Conservation (phyloP, 768 basidiomycete genomes). For the Tulasnella sp. region DNA sequence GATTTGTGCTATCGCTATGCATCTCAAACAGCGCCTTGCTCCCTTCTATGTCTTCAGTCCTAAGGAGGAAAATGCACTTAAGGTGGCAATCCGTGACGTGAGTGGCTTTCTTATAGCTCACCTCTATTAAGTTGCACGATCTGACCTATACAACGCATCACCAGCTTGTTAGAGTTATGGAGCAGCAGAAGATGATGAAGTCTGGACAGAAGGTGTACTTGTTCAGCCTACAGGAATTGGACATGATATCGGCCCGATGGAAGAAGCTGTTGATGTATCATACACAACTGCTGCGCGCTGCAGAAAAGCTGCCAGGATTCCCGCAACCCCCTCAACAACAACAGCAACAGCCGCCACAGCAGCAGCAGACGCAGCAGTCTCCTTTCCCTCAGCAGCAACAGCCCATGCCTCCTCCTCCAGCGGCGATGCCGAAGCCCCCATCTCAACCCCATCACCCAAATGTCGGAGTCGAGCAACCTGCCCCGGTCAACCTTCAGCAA, state of each 20-base stretch:
- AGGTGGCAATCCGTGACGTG: slow-evolving; percentile 1
- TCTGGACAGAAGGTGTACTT: slow-evolving; percentile 7
- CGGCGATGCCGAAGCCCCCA: not conserved
- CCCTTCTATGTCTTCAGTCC: slow-evolving; percentile 1
- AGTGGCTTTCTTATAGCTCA: not conserved
- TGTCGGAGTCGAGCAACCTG: no score
- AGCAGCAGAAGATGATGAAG: not conserved
- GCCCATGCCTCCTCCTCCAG: not conserved
- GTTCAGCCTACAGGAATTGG: slow-evolving; percentile 2
- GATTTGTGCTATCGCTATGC: not conserved
- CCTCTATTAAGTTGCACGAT: not conserved
- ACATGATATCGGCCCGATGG: not conserved
- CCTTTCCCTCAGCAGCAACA: not conserved
- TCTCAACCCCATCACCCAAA: no score
- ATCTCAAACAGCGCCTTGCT: not conserved
- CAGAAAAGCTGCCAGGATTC: not conserved
- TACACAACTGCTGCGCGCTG: not conserved
- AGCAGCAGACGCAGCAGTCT: not conserved
- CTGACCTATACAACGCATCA: no score
- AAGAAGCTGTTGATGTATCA: slow-evolving; percentile 1
- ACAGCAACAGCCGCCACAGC: slow-evolving; percentile 5
- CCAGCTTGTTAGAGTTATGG: slow-evolving; percentile 1
- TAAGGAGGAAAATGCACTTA: slow-evolving; percentile 6
- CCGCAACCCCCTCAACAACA: not conserved
- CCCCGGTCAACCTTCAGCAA: no score